A percentile compares a stretch with the other conserved stretches of the same genome.
Evolutionary conservation across 1,139 yeast genomes (phyloP).

Genomic region (Lizanozyma gosingica): DNA sequence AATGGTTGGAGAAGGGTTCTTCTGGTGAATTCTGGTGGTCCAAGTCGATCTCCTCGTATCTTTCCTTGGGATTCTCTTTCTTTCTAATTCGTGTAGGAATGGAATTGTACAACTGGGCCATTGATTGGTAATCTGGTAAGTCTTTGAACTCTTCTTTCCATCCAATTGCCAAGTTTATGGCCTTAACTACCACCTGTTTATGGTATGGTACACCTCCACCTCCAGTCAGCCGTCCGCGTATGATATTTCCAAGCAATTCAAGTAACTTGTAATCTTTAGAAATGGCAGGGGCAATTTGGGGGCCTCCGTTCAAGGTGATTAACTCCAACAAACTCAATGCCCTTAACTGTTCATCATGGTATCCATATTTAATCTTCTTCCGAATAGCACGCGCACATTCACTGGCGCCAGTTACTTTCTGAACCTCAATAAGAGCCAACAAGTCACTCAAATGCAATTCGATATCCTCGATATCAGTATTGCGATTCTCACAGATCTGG

Average conservation of each 20-base stretch:
- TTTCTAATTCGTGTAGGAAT: conserved; percentile 15
- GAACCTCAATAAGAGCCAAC: conserved; percentile 15
- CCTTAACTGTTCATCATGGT: conserved; percentile 46
- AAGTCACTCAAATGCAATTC: conserved; percentile 13
- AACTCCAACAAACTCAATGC: conserved; percentile 68
- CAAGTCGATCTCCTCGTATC: conserved; percentile 3
- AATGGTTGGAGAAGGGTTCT: not conserved
- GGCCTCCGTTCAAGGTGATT: conserved; percentile 69
- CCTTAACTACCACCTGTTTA: conserved; percentile 36
- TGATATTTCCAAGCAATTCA: conserved; percentile 52
- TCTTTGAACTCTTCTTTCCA: conserved; percentile 56
- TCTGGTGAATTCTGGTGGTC: not conserved
- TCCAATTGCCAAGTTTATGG: conserved; percentile 43
- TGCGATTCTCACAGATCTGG: conserved; percentile 28
- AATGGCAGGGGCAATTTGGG: conserved; percentile 33
- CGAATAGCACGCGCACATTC: conserved; percentile 91
- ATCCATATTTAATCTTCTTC: conserved; percentile 84
- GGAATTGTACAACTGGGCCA: conserved; percentile 39
- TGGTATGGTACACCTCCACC: conserved; percentile 35
- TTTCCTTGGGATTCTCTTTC: not conserved
- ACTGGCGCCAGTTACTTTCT: conserved; percentile 18
- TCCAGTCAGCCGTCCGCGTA: conserved; percentile 20
- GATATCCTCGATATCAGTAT: conserved; percentile 19
- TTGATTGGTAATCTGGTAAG: conserved; percentile 39
- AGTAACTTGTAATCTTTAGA: conserved; percentile 67